These are phyloP conservation scores for Eucalyptus pauciflora DNA, from an alignment of 345 rosid species.

Conservation along the genomic window DNA sequence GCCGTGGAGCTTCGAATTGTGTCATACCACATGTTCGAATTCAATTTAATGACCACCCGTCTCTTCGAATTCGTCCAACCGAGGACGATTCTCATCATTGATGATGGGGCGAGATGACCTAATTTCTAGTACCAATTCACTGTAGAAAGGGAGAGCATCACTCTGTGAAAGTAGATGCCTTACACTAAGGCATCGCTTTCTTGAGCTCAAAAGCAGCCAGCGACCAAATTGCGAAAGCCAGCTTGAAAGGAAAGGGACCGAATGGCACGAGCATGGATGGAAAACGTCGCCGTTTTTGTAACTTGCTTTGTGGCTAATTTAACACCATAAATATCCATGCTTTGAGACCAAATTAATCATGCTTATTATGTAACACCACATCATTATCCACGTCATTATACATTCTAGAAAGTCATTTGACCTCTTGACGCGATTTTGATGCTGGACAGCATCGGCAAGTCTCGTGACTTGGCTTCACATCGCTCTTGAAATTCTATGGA, in stretches of 20 bases:
- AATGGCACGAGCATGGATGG: neutral
- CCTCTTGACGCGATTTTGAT: neutral
- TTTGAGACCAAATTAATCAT: neutral
- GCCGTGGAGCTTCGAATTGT: accelerated
- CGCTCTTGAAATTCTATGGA: neutral
- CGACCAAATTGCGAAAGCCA: neutral
- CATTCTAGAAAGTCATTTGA: neutral
- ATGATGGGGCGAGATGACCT: neutral
- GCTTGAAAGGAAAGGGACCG: neutral
- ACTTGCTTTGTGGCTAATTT: neutral
- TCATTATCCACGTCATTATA: neutral
- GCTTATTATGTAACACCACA: neutral
- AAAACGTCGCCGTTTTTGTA: neutral
- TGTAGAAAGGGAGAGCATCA: neutral
- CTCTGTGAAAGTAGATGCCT: neutral
- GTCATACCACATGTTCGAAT: neutral
- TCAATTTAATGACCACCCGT: neutral
- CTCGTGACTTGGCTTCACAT: neutral
- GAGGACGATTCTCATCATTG: neutral
- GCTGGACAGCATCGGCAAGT: accelerated
- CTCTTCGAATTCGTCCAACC: neutral
- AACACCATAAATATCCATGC: neutral
- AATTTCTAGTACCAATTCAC: neutral
- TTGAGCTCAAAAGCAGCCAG: neutral
- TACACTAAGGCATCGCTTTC: neutral